These are phyloP conservation scores for Cercophora scortea DNA, from an alignment of 495 filamentous ascomycete species.

Conservation along the genomic window DNA sequence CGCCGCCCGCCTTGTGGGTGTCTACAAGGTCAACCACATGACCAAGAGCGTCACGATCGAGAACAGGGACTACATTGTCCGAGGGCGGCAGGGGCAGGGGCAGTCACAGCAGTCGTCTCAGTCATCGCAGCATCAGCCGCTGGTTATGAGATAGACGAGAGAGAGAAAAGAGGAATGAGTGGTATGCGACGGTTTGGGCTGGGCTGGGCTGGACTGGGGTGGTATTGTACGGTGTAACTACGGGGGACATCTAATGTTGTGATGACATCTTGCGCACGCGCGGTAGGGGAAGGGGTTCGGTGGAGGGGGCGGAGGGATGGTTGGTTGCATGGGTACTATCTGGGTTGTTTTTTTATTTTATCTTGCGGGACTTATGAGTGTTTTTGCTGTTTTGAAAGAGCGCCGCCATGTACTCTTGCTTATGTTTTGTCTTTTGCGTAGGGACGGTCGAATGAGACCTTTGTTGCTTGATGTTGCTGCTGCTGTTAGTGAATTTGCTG, in stretches of 20 bases:
- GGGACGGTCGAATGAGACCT: not conserved
- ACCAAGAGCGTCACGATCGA: slow-evolving; percentile 96
- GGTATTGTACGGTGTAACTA: too few species aligned
- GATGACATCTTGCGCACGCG: too few species aligned
- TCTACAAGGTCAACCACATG: slow-evolving; percentile 99
- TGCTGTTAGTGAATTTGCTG: too few species aligned
- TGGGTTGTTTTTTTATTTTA: not conserved
- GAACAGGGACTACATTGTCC: slow-evolving; percentile 62
- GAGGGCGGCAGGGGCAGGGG: not conserved
- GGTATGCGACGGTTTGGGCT: too few species aligned
- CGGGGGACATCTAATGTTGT: too few species aligned
- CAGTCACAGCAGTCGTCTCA: slow-evolving; percentile 5
- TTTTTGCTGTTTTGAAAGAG: not conserved
- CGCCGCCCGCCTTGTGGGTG: slow-evolving; percentile 82
- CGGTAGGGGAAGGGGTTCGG: too few species aligned
- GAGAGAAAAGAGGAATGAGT: too few species aligned
- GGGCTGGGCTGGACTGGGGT: too few species aligned
- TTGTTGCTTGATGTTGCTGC: not conserved
- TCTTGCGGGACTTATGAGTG: not conserved
- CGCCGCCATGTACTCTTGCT: not conserved
- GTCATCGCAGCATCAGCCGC: slow-evolving; percentile 1
- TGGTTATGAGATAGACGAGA: not conserved
- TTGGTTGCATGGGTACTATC: too few species aligned
- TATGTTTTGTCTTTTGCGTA: not conserved
- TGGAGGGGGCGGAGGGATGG: too few species aligned